These are phyloP conservation scores for Nannochloropsis gaditana DNA, from an alignment of 108 stramenopile species.

Conservation along the genomic window DNA sequence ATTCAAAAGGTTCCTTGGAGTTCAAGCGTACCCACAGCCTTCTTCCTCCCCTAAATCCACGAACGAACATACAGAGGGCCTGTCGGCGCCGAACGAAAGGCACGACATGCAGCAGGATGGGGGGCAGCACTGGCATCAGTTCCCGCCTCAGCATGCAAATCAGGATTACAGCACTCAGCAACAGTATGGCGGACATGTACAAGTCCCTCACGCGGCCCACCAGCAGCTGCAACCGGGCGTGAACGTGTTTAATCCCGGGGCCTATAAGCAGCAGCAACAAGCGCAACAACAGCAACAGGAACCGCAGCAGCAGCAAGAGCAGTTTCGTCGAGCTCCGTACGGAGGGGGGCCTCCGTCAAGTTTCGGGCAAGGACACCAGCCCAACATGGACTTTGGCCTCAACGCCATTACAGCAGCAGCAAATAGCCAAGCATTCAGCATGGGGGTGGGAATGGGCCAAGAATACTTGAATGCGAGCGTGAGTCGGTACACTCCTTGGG, in stretches of 20 bases:
- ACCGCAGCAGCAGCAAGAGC: constrained; percentile 33
- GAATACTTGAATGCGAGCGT: constrained; percentile 36
- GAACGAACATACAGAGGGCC: too few relatives aligned
- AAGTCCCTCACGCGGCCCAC: not conserved
- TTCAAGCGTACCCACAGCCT: too few relatives aligned
- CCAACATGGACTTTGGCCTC: constrained; percentile 6
- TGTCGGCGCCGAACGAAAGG: too few relatives aligned
- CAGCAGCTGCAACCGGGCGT: not conserved
- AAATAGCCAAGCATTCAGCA: constrained; percentile 24
- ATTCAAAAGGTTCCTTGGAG: too few relatives aligned
- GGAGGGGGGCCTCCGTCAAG: not conserved
- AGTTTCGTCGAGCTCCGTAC: constrained; percentile 30
- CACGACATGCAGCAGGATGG: not conserved
- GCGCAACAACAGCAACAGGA: constrained; percentile 23
- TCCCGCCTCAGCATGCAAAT: not conserved
- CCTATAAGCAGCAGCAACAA: constrained; percentile 15
- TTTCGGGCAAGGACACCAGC: constrained; percentile 24
- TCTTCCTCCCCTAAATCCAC: too few relatives aligned
- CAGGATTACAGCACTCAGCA: not conserved
- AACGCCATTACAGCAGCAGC: not conserved
- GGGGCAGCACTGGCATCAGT: not conserved
- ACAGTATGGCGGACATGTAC: not conserved
- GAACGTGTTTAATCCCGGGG: not conserved
- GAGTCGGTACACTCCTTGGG: constrained; percentile 50
- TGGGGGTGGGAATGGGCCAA: constrained; percentile 29